Base-by-base conservation (phyloP, 75 land plant species). In the Cupressus sempervirens region DNA sequence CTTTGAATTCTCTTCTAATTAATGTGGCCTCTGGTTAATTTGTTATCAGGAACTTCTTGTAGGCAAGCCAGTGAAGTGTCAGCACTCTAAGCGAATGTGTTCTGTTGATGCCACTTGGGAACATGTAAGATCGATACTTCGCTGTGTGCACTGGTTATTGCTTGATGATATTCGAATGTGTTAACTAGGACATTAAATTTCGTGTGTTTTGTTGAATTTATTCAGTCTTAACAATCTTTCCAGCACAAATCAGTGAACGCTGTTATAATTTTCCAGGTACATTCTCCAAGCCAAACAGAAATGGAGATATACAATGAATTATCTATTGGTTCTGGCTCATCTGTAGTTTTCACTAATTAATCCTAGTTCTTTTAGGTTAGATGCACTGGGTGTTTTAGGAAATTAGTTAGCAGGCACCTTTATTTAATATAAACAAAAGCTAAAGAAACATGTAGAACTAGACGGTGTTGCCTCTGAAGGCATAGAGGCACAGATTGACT, bases 41-140 rank as follows among this genome's bases (percentile, higher is more conserved):
- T 18, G 83, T 38, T 81, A 41, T 77, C 48, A 83, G 87, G 89
- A 88, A 35, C 68, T 88, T 35, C 18, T 18, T n/a, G 87, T 88
- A 35, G 89, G 89, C 41, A 88, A 88, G 83, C 83, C 82, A 4
- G 50, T 88, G 14, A 88, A 85, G 54, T 58, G 83, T 43, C 89
- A 88, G 87, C 86, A 84, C 74, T 85, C 89, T 0, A 73, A 81
- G 52, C 83, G 89, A n/a, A 74, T 88, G 74, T 58, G 79, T 54
- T 84, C 86, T 43, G 68, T 85, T 35, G 89, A 88, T 23, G 48
- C 53, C n/a, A 58, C 82, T 12, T 88, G 89, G 89, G 68, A 70
- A n/a, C 10, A 76, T 26, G 87, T 86, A 86, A 81, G 87, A 30
- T 16, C 26, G 29, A 65, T 45, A 52, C 11, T 1, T 77, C 26